Evolutionary conservation across 225 moss, liverwort and hornwort genomes (phyloP), one percentile per base, ranked within the genome.

Genomic region (Thuidium tamariscinum): DNA sequence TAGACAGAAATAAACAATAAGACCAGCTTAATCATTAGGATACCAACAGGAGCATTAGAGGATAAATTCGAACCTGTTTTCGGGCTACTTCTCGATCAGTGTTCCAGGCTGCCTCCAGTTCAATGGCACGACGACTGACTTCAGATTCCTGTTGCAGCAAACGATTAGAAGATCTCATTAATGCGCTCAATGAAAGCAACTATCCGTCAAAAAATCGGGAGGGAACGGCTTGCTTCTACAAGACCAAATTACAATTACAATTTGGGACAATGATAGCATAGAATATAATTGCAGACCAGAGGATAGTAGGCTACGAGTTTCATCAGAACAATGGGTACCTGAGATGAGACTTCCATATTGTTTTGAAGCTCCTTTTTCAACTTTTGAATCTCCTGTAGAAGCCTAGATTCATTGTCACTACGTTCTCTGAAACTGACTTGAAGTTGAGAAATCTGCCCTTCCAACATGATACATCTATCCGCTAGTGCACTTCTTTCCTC

Each of bases 71-170:
- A 72, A 83, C 93, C 91, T 93, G 87, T 64, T 88, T 86, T 56
- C 66, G 89, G 70, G 90, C 89, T 79, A 74, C 68, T 86, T 92
- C 91, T 84, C 88, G 86, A 42, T 93, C 91, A 82, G 81, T 76
- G 46, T 74, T 88, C 86, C 89, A 91, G 63, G 79, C 82, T 62
- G 87, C 68, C 82, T 93, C 90, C 81, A 86, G 68, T 71, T 86
- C 87, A 74, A 89, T 71, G 55, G 75, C 92, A 79, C 64, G 70
- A 84, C 52, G 70, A 77, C 73, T 88, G 52, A 77, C 86, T 78
- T 88, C 89, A 70, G 83, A 80, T 16, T 80, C 60, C 62, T 82
- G 81, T 60, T 72, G 77, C 82, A 87, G 85, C 42, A 71, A 88
- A 82, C 16, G 37, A 82, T 18, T 79, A 55, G 79, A 74, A 68